Evolutionary conservation across 805 yeast species (phyloP).

Genomic region (Komagataella pastoris): DNA sequence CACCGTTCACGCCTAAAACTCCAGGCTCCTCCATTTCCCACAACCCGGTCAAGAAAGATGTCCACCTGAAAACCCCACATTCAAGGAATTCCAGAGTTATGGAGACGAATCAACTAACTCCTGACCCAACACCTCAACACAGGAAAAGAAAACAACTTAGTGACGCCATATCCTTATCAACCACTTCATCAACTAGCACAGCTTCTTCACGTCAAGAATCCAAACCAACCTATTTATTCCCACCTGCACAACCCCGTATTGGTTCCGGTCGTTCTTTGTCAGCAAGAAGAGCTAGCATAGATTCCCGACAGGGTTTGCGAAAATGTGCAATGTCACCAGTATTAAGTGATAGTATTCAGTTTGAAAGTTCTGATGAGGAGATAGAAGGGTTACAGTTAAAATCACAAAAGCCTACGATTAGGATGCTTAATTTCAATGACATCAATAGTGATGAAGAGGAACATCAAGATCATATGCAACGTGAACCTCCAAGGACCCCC

Average conservation of each 20-base stretch:
- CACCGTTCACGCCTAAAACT: background rate
- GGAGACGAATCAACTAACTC: background rate
- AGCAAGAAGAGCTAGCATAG: background rate
- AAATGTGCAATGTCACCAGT: background rate
- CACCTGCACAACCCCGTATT: conserved; percentile 15
- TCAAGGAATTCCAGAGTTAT: background rate
- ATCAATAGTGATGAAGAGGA: conserved; percentile 2
- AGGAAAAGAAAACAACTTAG: background rate
- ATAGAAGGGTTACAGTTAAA: background rate
- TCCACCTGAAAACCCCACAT: background rate
- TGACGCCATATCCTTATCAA: background rate
- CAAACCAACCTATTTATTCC: conserved; percentile 9
- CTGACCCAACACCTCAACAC: conserved; percentile 1
- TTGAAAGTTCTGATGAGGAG: background rate
- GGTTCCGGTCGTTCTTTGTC: conserved; percentile 12
- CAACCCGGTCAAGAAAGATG: background rate
- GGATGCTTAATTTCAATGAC: conserved; percentile 11
- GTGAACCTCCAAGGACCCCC: conserved; percentile 11
- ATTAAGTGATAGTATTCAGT: background rate
- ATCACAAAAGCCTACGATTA: background rate
- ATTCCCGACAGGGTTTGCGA: background rate
- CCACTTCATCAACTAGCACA: background rate
- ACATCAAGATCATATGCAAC: background rate
- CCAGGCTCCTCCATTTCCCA: background rate
- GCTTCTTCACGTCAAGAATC: background rate